Evolutionary conservation across 495 filamentous ascomycete genomes (phyloP), one percentile per base, ranked within the genome.

Genomic region (Hypoxylon rickii): DNA sequence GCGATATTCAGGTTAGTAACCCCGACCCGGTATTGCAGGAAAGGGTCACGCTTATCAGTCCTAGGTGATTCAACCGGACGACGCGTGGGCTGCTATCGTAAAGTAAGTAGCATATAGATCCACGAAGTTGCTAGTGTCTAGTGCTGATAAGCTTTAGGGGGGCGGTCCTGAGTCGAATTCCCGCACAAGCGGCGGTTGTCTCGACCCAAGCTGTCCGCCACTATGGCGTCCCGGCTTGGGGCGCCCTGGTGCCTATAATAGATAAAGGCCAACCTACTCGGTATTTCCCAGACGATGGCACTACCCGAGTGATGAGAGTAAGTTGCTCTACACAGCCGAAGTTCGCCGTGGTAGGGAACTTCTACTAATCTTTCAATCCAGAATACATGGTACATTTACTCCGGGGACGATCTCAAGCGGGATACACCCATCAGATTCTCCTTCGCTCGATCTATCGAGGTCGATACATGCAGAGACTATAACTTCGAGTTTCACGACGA

Each of bases 371-470:
- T 16, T 5, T 5, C n/a, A 7, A 17, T 13, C 5, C 32, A 38
- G 34, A 38, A 74, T 59, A 72, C 69, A 20, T 77, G 74, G 74
- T 76, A 74, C 46, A 77, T 76, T 44, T 43, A 62, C 39, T 49
- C 58, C 36, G 74, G 74, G 3, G 72, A 77, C 22, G 74, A 74
- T 17, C 65, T 75, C 18, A 56, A 59, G 0, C 63, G 67, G 10
- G 68, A 66, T 33, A 56, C 62, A 52, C 69, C 50, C 22, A 72
- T 77, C 52, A 63, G 60, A 7, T 73, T 76, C 44, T 55, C 65
- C 1, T 76, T 76, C 45, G 69, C 67, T 53, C 66, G 74, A 3
- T 68, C 55, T 8, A 53, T 75, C 11, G 12, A 43, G 2, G 6
- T 4, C 34, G 10, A 18, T 15, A 38, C 2, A 4, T n/a, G 15